Evolutionary conservation across 164 flowering plant genomes (phyloP).

Genomic region (Paratinospora sagittata): DNA sequence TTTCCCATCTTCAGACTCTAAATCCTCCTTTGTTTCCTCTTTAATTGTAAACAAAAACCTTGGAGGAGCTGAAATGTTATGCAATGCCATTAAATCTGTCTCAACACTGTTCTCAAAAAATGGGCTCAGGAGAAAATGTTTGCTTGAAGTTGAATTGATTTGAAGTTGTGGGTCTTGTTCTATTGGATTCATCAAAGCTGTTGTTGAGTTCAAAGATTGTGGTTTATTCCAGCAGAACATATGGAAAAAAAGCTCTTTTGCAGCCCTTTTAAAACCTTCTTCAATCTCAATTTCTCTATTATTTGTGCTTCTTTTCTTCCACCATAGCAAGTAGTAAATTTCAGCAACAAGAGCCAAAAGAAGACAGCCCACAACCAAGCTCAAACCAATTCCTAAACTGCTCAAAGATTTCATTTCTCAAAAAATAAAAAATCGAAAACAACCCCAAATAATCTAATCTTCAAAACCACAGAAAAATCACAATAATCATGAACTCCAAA

Average conservation of each 20-base stretch:
- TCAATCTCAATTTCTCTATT: constrained; percentile 44
- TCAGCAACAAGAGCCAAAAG: constrained; percentile 67
- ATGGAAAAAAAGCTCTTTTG: constrained; percentile 47
- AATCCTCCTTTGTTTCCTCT: constrained; percentile 78
- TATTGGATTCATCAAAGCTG: constrained; percentile 26
- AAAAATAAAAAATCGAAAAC: no score
- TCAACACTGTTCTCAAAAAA: constrained; percentile 54
- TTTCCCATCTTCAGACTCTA: constrained; percentile 69
- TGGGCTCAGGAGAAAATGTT: constrained; percentile 38
- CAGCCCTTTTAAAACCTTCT: constrained; percentile 36
- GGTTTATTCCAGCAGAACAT: constrained; percentile 56
- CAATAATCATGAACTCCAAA: not conserved
- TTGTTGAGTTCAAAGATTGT: constrained; percentile 11
- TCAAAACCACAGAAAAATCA: not conserved
- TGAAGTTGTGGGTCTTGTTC: constrained; percentile 21
- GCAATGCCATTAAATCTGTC: constrained; percentile 61
- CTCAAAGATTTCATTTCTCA: constrained; percentile 54
- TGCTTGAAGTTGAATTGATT: constrained; percentile 16
- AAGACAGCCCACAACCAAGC: constrained; percentile 66
- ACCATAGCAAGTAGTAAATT: constrained; percentile 76
- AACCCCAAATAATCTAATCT: not conserved
- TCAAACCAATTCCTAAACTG: constrained; percentile 61
- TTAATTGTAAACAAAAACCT: constrained; percentile 76
- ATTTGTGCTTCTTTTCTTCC: constrained; percentile 56
- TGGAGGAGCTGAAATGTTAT: constrained; percentile 64